phyloP scores from a whole-genome alignment of 2,329 filamentous ascomycete species.

The Dactylellina haptotyla region DNA sequence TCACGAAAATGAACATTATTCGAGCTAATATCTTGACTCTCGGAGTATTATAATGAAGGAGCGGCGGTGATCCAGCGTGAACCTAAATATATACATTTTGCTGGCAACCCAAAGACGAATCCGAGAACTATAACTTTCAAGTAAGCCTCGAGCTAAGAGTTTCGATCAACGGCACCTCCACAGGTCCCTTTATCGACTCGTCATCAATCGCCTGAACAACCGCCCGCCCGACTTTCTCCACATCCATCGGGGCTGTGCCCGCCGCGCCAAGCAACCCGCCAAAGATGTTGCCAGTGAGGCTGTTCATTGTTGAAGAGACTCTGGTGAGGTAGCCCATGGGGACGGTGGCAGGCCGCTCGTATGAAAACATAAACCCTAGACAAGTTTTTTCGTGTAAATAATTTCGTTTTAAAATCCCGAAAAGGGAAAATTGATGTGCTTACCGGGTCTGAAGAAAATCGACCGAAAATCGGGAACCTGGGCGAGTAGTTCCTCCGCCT shows the following conservation, averaged over 20 bases:
- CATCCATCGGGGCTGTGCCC: constrained; percentile 85
- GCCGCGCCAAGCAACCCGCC: constrained; percentile 79
- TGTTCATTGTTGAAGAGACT: constrained; percentile 79
- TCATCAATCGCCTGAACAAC: constrained; percentile 87
- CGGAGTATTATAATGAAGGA: not conserved
- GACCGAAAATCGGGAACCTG: constrained; percentile 79
- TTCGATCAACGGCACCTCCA: constrained; percentile 84
- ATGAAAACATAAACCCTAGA: constrained; percentile 80
- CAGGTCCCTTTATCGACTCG: constrained; percentile 74
- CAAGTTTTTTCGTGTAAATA: constrained; percentile 13
- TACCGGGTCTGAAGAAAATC: constrained; percentile 81
- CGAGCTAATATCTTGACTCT: not conserved
- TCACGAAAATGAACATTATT: too few relatives aligned
- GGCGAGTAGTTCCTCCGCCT: constrained; percentile 82
- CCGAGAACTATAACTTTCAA: not conserved
- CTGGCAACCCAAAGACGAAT: not conserved
- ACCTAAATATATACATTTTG: not conserved
- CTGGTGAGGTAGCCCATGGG: constrained; percentile 82
- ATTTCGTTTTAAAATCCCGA: not conserved
- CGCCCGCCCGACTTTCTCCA: constrained; percentile 85
- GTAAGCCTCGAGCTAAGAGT: constrained; percentile 26
- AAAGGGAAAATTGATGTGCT: not conserved
- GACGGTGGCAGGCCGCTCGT: constrained; percentile 80
- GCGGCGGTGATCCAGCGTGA: not conserved
- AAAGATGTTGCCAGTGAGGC: constrained; percentile 77